Conservation (phyloP, 495 filamentous ascomycete species). For the Podospora anserina region DNA sequence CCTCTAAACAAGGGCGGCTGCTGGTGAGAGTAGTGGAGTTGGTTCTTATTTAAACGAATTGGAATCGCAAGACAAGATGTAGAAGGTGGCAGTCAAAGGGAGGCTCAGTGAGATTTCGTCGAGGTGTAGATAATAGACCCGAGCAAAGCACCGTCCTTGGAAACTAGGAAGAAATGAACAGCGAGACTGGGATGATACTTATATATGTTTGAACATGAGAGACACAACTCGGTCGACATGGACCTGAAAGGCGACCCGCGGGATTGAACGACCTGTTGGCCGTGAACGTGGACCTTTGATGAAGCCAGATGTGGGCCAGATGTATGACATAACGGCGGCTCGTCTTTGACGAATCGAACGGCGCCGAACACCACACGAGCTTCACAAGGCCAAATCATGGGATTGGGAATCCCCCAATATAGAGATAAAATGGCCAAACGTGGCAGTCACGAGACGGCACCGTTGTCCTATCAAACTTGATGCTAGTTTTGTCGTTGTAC, state of each 20-base stretch:
- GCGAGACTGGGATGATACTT: not conserved
- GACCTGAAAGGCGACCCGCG: not conserved
- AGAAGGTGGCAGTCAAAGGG: constrained; percentile 4
- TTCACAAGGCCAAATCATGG: not conserved
- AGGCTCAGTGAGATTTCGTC: not conserved
- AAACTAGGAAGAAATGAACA: not conserved
- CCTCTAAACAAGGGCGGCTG: not conserved
- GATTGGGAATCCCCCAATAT: not conserved
- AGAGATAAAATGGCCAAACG: not conserved
- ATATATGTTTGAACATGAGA: not conserved
- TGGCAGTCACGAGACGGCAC: not conserved
- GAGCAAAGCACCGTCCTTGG: not conserved
- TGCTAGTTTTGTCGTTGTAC: not conserved
- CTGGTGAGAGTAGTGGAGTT: not conserved
- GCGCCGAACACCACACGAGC: not conserved
- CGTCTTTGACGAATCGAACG: not conserved
- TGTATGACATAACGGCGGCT: constrained; percentile 23
- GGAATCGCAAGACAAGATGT: not conserved
- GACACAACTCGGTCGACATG: not conserved
- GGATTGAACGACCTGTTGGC: not conserved
- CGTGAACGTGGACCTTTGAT: constrained; percentile 9
- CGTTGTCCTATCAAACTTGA: not conserved
- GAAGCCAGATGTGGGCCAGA: constrained; percentile 6
- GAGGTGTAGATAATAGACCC: not conserved
- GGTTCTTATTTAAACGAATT: not conserved